Percentiles rank a stretch among this genome's conserved stretches.
Conservation (phyloP, 2,329 filamentous ascomycete species). For the Lachnellula subtilissima region DNA sequence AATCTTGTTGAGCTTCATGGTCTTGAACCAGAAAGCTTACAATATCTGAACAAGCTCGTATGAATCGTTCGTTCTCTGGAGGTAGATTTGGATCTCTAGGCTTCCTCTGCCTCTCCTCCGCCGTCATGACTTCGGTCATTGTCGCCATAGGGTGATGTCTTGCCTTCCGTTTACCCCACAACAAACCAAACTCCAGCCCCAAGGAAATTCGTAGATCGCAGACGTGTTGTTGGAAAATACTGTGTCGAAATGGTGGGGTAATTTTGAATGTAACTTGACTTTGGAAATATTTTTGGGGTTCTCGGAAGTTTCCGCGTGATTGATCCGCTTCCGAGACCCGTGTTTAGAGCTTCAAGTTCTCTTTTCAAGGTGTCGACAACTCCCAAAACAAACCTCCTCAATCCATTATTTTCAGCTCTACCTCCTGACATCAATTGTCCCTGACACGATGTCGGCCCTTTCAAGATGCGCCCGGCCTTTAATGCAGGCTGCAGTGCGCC, state of each 20-base stretch:
- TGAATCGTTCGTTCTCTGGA: conserved; percentile 89
- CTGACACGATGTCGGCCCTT: conserved; percentile 74
- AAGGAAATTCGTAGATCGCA: background rate
- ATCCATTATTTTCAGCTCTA: conserved; percentile 12
- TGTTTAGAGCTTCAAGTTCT: background rate
- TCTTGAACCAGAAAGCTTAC: conserved; percentile 92
- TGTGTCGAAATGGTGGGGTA: background rate
- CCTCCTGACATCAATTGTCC: conserved; percentile 29
- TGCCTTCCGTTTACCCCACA: background rate
- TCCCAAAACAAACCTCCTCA: background rate
- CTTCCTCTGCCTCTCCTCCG: conserved; percentile 45
- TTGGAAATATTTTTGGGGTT: background rate
- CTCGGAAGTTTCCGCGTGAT: background rate
- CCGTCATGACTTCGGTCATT: conserved; percentile 46
- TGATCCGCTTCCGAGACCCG: background rate
- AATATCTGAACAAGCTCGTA: conserved; percentile 93
- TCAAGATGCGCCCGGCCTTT: conserved; percentile 66
- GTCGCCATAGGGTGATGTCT: conserved; percentile 47
- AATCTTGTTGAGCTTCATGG: conserved; percentile 75
- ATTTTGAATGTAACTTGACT: background rate
- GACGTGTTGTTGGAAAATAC: background rate
- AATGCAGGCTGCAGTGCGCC: conserved; percentile 62
- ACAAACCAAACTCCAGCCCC: background rate
- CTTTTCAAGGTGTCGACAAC: background rate
- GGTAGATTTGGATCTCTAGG: conserved; percentile 71